Evolutionary conservation across 352 stramenopile species (phyloP).

Genomic region (Phytophthora tentaculata): DNA sequence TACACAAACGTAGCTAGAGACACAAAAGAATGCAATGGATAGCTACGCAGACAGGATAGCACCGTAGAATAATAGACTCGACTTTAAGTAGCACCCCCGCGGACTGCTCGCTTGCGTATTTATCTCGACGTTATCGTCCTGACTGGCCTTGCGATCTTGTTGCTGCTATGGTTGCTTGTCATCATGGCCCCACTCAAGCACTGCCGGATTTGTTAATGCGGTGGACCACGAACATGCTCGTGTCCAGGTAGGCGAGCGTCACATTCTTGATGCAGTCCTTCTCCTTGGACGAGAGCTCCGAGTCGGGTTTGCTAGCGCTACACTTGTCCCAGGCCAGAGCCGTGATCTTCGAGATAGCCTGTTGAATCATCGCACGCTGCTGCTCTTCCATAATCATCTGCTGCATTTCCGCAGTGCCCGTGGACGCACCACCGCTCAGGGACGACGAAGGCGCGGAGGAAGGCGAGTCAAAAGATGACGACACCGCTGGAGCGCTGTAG

Average conservation of each 20-base stretch:
- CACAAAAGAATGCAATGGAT: background rate
- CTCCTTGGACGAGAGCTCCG: constrained; percentile 83
- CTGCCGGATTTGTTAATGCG: constrained; percentile 77
- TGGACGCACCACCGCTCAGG: constrained; percentile 25
- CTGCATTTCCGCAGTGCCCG: constrained; percentile 73
- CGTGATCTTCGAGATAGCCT: constrained; percentile 91
- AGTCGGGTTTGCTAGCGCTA: constrained; percentile 83
- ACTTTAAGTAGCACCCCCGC: constrained; percentile 11
- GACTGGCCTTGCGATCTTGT: background rate
- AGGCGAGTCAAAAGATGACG: constrained; percentile 48
- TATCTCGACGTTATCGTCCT: constrained; percentile 16
- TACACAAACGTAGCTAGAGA: constrained; percentile 16
- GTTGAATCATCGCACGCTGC: constrained; percentile 86
- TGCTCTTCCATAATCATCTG: constrained; percentile 89
- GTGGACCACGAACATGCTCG: constrained; percentile 86
- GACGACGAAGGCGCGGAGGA: constrained; percentile 34
- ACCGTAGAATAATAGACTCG: constrained; percentile 26
- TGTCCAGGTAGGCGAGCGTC: constrained; percentile 87
- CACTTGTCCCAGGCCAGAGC: constrained; percentile 91
- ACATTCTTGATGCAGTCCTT: constrained; percentile 90
- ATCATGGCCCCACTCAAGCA: constrained; percentile 23
- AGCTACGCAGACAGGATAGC: constrained; percentile 2
- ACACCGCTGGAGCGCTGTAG: constrained; percentile 52
- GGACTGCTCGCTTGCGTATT: constrained; percentile 11
- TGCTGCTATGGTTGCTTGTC: background rate